Conservation (phyloP, 176 grass and related monocot genomes). For the Musa schizocarpa region DNA sequence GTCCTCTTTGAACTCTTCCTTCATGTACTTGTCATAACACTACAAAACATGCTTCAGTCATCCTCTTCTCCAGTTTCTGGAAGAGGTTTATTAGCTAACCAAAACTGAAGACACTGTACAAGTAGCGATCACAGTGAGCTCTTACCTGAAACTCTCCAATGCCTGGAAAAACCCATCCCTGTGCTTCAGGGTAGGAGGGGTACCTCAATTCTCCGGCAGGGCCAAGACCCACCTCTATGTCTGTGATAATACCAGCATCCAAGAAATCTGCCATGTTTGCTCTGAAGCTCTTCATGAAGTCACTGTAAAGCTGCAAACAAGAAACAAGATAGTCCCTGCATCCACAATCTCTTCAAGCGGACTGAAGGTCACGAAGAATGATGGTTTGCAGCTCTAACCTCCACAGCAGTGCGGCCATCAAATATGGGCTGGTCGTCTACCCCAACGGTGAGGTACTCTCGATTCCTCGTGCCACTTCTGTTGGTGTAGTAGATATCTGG, state of each 20-base stretch:
- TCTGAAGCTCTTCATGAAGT: slow-evolving; percentile 87
- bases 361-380: too few species aligned
- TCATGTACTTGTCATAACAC: slow-evolving; percentile 79
- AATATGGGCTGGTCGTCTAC: slow-evolving; percentile 77
- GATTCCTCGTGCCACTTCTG: slow-evolving; percentile 35
- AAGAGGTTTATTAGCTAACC: too few species aligned
- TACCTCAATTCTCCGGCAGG: slow-evolving; percentile 88
- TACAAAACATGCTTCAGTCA: slow-evolving; percentile 33
- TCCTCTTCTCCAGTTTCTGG: not conserved
- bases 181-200: slow-evolving; percentile 62
- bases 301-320: slow-evolving; percentile 54
- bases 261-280: slow-evolving; percentile 67
- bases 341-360: not conserved
- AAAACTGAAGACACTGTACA: not conserved
- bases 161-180: slow-evolving; percentile 80
- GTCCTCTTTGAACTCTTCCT: slow-evolving; percentile 51
- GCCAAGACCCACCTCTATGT: slow-evolving; percentile 89
- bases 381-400: slow-evolving; percentile 35
- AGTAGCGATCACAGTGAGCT: not conserved
- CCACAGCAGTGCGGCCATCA: slow-evolving; percentile 50
- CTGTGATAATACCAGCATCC: slow-evolving; percentile 46
- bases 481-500: slow-evolving; percentile 81
- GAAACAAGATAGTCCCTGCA: not conserved
- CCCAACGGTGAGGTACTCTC: slow-evolving; percentile 65
- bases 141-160: slow-evolving; percentile 85